Evolutionary conservation across 352 stramenopile genomes (phyloP).

Genomic region (Globisporangium cederbergense): DNA sequence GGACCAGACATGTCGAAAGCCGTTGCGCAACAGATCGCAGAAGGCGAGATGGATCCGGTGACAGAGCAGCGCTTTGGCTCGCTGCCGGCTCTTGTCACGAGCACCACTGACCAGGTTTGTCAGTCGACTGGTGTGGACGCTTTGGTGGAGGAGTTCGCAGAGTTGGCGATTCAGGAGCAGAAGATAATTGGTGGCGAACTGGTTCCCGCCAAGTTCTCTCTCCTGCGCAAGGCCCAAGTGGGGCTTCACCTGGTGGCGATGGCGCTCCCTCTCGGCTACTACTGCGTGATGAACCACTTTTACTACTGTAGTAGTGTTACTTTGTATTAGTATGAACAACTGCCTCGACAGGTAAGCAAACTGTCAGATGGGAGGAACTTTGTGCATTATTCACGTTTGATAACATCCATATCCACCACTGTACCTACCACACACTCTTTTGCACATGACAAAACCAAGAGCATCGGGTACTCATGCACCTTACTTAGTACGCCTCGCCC

Average conservation of each 20-base stretch:
- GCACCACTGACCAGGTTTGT: neutral
- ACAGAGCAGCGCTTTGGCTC: constrained; percentile 37
- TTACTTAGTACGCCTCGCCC: constrained; percentile 21
- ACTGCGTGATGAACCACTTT: neutral
- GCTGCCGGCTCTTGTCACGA: neutral
- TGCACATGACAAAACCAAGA: neutral
- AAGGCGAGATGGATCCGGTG: constrained; percentile 78
- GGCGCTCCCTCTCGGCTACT: neutral
- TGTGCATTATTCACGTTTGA: neutral
- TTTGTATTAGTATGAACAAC: neutral
- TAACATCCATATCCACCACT: neutral
- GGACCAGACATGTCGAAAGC: constrained; percentile 47
- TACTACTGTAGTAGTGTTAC: neutral
- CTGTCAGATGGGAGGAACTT: neutral
- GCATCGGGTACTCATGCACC: neutral
- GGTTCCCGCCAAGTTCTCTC: neutral
- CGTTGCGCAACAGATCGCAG: constrained; percentile 47
- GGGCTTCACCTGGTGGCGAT: neutral
- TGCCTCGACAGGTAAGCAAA: neutral
- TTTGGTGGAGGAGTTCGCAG: neutral
- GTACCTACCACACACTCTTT: neutral
- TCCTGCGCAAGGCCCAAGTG: neutral
- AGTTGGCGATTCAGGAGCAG: neutral
- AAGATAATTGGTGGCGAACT: neutral
- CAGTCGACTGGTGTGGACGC: no score